These are phyloP conservation scores for Raddia guianensis DNA, from an alignment of 176 grass and related monocot genomes.

Conservation along the genomic window DNA sequence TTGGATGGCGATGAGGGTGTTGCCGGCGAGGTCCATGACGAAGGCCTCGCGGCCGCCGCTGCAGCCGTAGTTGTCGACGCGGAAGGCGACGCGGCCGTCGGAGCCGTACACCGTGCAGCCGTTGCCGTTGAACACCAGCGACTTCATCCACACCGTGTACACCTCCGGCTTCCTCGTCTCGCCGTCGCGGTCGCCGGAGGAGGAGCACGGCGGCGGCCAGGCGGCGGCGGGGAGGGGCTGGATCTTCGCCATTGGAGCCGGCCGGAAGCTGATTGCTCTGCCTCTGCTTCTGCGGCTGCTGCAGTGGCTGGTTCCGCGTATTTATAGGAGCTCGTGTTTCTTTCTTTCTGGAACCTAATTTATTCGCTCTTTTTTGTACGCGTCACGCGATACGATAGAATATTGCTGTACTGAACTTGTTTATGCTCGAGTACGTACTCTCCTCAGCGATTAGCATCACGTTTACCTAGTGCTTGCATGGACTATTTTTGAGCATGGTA, in stretches of 20 bases:
- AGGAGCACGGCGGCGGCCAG: background rate
- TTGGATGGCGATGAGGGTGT: conserved; percentile 49
- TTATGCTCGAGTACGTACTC: background rate
- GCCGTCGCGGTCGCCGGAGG: background rate
- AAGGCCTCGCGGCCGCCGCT: conserved; percentile 51
- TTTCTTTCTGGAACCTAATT: background rate
- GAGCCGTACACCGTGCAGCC: conserved; percentile 74
- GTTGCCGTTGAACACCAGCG: conserved; percentile 71
- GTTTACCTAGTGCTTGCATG: conserved; percentile 25
- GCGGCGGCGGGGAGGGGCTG: conserved; percentile 19
- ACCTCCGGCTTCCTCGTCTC: conserved; percentile 18
- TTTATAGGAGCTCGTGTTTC: conserved; percentile 23
- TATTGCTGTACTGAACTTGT: background rate
- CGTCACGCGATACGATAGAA: conserved; percentile 27
- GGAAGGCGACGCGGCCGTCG: conserved; percentile 56
- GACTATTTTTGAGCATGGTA: conserved; percentile 19
- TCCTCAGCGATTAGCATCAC: conserved; percentile 15
- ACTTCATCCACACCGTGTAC: conserved; percentile 91
- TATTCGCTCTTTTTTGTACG: background rate
- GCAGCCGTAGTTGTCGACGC: conserved; percentile 82
- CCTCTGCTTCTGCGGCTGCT: background rate
- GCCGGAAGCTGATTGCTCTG: background rate
- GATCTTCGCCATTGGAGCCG: conserved; percentile 42
- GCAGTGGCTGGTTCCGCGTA: background rate
- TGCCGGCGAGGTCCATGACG: conserved; percentile 71